Conservation (phyloP, 352 stramenopile species). For the Globisporangium iwayamae region DNA sequence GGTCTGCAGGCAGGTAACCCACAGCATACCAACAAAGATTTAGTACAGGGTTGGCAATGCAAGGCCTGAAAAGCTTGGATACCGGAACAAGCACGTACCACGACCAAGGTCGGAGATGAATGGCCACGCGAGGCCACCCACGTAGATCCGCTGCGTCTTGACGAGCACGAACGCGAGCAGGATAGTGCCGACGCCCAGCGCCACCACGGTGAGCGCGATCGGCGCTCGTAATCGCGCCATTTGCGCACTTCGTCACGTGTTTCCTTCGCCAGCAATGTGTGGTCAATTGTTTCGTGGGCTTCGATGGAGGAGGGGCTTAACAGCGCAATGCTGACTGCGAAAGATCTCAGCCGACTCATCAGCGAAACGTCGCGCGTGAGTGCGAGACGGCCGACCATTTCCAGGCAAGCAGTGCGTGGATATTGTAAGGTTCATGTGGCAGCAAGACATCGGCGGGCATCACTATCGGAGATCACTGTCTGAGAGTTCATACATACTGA, state of each 20-base stretch:
- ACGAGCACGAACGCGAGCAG: constrained; percentile 29
- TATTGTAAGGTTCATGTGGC: too few species aligned
- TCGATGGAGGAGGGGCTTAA: too few species aligned
- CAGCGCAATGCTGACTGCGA: not conserved
- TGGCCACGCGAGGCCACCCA: constrained; percentile 48
- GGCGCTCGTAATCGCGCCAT: constrained; percentile 13
- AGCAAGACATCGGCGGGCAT: too few species aligned
- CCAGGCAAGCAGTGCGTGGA: not conserved
- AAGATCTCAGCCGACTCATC: constrained; percentile 1
- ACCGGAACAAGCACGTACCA: constrained; percentile 17
- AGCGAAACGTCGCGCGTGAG: constrained; percentile 1
- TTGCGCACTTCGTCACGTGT: not conserved
- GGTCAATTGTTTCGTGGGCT: too few species aligned
- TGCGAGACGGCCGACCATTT: not conserved
- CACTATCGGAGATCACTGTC: not conserved
- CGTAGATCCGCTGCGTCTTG: constrained; percentile 33
- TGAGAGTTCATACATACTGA: not conserved
- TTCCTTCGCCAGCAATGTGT: not conserved
- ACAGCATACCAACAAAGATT: too few species aligned
- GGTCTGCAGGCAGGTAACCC: constrained; percentile 21
- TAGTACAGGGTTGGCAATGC: too few species aligned
- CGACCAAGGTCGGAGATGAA: constrained; percentile 58
- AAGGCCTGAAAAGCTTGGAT: too few species aligned
- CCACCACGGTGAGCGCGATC: not conserved
- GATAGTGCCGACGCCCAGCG: constrained; percentile 27